A percentile compares a stretch with the other conserved stretches of the same genome.
These are phyloP conservation scores for Ceratocystis alfenasii DNA, from an alignment of 2,329 filamentous ascomycete genomes.

Conservation along the genomic window DNA sequence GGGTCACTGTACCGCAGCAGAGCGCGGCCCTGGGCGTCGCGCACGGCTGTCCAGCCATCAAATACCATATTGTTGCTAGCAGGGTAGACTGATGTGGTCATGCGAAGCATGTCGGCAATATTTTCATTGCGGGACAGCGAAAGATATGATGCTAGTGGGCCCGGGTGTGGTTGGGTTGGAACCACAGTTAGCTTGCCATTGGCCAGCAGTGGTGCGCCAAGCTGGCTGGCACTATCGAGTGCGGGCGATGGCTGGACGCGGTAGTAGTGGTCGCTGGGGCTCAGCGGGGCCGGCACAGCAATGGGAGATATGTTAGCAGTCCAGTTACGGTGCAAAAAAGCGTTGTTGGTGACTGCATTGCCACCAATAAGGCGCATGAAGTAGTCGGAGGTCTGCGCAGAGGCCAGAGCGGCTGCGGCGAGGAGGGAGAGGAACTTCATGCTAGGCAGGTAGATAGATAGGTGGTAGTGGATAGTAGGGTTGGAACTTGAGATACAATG, in stretches of 20 bases:
- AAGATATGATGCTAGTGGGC: slow-evolving; percentile 13
- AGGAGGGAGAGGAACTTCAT: slow-evolving; percentile 8
- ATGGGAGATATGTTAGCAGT: slow-evolving; percentile 17
- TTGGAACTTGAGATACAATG: not conserved
- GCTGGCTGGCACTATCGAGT: slow-evolving; percentile 7
- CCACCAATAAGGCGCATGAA: slow-evolving; percentile 20
- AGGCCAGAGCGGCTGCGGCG: slow-evolving; percentile 1
- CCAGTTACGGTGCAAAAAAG: slow-evolving; percentile 20
- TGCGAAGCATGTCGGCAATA: slow-evolving; percentile 7
- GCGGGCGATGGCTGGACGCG: slow-evolving; percentile 15
- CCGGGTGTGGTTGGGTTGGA: slow-evolving; percentile 19
- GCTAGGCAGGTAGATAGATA: not conserved
- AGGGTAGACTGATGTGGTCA: slow-evolving; percentile 14
- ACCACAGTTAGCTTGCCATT: slow-evolving; percentile 15
- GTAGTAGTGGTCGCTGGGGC: slow-evolving; percentile 21
- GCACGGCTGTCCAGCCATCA: slow-evolving; percentile 12
- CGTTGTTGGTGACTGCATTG: slow-evolving; percentile 18
- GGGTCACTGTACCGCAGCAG: slow-evolving; percentile 16
- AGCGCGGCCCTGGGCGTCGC: slow-evolving; percentile 7
- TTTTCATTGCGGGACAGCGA: slow-evolving; percentile 10
- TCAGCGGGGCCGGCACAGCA: slow-evolving; percentile 15
- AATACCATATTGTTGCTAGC: slow-evolving; percentile 12
- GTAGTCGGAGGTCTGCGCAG: slow-evolving; percentile 20
- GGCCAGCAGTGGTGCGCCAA: slow-evolving; percentile 5
- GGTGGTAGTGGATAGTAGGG: not conserved